Base-by-base conservation (phyloP, 495 filamentous ascomycete species). In the Daldinia bambusicola region DNA sequence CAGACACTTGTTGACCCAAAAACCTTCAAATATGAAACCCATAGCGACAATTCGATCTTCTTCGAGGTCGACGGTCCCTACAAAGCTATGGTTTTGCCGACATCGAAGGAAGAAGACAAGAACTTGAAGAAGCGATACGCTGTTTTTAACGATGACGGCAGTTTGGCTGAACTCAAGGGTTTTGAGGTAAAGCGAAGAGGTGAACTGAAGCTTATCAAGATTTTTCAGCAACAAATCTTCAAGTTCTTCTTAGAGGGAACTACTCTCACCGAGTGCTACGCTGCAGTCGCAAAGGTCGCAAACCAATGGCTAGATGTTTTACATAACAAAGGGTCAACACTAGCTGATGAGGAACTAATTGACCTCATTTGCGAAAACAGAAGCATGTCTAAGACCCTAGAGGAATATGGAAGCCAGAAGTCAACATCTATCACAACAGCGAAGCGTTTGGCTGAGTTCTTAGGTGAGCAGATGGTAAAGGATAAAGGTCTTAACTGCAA, bases 121-220 rank as follows among this genome's bases (percentile, higher is more conserved):
- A 99, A 99, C 78, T 84, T 99, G 86, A 99, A 99, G 83, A 99
- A 99, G 79, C 89, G 95, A 75, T 99, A 99, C 76, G 95, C 95
- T 36, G 95, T 99, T 12, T 99, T 99, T 85, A 98, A 99, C 72
- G 92, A 98, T 70, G 96, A 99, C 75, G 95, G 95, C 34, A 96
- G 88, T 74, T 81, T 99, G 22, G 95, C 95, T n/a, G 95, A 99
- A 78, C 78, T 99, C 73, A 99, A 99, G 78, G 95, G 95, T 9
- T 99, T 99, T 72, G 95, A 99, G 73, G 89, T 99, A 70, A 99
- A 99, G 84, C 91, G 95, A 74, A 87, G 95, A 89, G 95, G 95
- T 83, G 95, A 99, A 82, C 83, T 99, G 69, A 98, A 98, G 82
- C 88, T 99, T 70, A 99, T 99, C 87, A 99, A 99, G 80, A 99